phyloP scores from a whole-genome alignment of 176 grass and related monocot genomes.

The Zizania latifolia region DNA sequence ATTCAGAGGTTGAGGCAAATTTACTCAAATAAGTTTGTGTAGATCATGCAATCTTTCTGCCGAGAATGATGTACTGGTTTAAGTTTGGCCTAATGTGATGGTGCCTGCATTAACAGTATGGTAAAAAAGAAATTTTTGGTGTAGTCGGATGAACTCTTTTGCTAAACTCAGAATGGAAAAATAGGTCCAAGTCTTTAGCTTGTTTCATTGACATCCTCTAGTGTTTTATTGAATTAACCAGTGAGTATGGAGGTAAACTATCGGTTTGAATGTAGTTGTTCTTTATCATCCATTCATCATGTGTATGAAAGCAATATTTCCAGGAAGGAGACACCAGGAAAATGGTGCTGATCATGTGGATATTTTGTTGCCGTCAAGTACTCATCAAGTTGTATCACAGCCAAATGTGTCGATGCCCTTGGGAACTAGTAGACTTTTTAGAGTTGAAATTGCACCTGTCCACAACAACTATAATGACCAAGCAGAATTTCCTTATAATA shows the following conservation, averaged over 20 bases:
- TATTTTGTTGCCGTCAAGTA: neutral
- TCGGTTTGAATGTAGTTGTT: neutral
- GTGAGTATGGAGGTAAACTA: neutral
- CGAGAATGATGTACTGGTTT: neutral
- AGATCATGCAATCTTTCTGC: neutral
- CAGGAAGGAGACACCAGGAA: neutral
- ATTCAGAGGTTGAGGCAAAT: neutral
- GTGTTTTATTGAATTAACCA: neutral
- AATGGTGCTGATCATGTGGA: neutral
- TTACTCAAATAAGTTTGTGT: neutral
- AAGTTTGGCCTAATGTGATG: neutral
- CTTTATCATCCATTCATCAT: neutral
- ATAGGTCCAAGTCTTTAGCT: neutral
- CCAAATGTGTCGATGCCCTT: constrained; percentile 6
- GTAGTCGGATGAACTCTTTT: neutral
- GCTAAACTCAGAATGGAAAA: neutral
- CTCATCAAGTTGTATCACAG: neutral
- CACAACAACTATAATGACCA: neutral
- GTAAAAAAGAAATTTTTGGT: neutral
- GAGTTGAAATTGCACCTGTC: constrained; percentile 4
- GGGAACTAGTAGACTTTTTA: constrained; percentile 4
- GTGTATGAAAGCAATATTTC: neutral
- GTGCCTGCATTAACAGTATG: neutral
- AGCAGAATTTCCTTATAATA: constrained; percentile 5
- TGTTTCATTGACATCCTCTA: neutral